Evolutionary conservation across 176 grass and related monocot genomes (phyloP), one percentile per base, ranked within the genome.

Genomic region (Juncus inflexus): DNA sequence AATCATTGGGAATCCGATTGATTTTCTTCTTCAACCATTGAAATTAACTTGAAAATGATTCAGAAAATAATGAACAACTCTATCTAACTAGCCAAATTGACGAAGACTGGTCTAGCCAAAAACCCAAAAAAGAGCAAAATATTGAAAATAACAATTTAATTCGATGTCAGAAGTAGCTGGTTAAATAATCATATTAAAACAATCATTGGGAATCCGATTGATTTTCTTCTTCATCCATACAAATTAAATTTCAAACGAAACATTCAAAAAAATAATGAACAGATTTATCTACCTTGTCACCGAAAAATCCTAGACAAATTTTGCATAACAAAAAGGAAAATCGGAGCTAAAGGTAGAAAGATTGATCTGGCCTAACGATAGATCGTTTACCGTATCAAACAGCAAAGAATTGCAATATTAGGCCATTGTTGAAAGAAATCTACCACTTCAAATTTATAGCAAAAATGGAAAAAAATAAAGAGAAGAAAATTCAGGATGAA

Each of bases 1-100:
- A 71, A 71, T 71, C 68, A 71, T 43, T 42, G 68, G 68, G 68
- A 71, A 71, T 71, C 68, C 68, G 68, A 71, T 6, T 58, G 68
- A 71, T 71, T 71, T 71, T 13, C 38, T 71, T 71, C 68, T 11
- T 71, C 68, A 71, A 42, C 68, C 68, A 70, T 58, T 35, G 43
- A 58, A 45, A 45, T 40, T 52, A 71, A 28, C 35, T 16, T 57
- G 1, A 57, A 57, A 7, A 28, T 8, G 49, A 12, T 52, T 52
- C 12, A 52, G 10, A 56, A 69, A 40, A 38, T 9, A 45, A 35
- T 7, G 7, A 5, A 9, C 15, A 49, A 42, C 39, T 11, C 43
- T 2, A 68, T 54, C 16, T 12, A 66, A 35, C 63, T 39, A 35
- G 6, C 3, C 39, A 40, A 12, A 70, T 40, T 16, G 19, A 11